A percentile compares a stretch with the other conserved stretches of the same genome.
These are phyloP conservation scores for Aspergillus sp. DNA, from an alignment of 2,329 filamentous ascomycete genomes.

Conservation along the genomic window DNA sequence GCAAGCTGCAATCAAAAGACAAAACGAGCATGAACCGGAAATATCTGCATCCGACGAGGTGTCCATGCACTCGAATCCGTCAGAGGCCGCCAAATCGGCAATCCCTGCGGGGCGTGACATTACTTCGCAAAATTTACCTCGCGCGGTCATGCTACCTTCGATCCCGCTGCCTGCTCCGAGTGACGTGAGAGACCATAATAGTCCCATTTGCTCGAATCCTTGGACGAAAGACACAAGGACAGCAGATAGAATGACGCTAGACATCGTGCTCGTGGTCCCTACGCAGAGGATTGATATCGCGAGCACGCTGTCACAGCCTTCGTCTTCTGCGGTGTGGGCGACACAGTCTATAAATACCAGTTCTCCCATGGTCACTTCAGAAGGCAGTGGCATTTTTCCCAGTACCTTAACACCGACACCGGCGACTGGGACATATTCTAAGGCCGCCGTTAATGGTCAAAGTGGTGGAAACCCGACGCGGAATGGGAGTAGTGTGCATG, in stretches of 20 bases:
- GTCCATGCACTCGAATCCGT: neutral
- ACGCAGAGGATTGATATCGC: neutral
- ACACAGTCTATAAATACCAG: neutral
- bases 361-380: neutral
- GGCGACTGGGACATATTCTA: neutral
- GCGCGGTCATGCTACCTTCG: neutral
- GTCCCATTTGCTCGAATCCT: constrained; percentile 5
- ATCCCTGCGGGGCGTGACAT: neutral
- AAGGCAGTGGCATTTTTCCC: neutral
- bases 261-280: constrained; percentile 5
- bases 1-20: neutral
- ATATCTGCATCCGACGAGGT: neutral
- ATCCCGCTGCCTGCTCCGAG: neutral
- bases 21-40: neutral
- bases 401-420: neutral
- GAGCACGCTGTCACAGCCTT: neutral
- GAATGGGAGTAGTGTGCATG: neutral
- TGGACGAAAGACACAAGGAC: neutral
- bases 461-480: neutral
- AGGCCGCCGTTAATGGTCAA: neutral
- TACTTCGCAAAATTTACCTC: neutral
- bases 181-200: neutral
- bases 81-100: neutral
- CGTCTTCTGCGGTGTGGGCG: neutral
- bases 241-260: neutral